Percentiles rank a stretch among this genome's conserved stretches.
phyloP scores from a whole-genome alignment of 2,329 filamentous ascomycete species.

The Aspergillus sp. region DNA sequence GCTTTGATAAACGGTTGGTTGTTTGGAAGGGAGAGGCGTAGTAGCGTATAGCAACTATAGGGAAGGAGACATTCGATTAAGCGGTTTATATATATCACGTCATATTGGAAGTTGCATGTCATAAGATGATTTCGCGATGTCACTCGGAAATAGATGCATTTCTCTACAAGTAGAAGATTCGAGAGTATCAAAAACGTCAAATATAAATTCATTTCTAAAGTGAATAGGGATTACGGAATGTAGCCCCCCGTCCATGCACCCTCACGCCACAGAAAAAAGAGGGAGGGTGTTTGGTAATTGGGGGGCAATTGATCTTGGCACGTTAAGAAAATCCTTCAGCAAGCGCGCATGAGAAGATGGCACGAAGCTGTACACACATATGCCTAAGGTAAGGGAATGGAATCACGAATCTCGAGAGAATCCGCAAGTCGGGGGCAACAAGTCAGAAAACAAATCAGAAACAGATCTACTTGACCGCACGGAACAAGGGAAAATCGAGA shows the following conservation, averaged over 20 bases:
- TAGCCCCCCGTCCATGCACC: slow-evolving; percentile 52
- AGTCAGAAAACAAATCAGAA: not conserved
- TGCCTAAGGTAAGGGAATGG: slow-evolving; percentile 45
- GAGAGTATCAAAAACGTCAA: not conserved
- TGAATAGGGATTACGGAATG: slow-evolving; percentile 24
- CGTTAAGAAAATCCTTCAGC: slow-evolving; percentile 66
- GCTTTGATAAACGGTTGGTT: slow-evolving; percentile 62
- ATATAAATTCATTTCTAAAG: not conserved
- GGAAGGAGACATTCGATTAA: not conserved
- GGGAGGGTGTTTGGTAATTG: slow-evolving; percentile 52
- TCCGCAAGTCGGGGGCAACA: not conserved
- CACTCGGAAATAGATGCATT: not conserved
- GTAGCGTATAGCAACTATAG: not conserved
- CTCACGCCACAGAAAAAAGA: slow-evolving; percentile 37
- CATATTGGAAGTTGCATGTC: not conserved
- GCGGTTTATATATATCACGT: not conserved
- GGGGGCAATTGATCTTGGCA: slow-evolving; percentile 60
- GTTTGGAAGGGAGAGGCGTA: slow-evolving; percentile 49
- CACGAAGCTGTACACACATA: slow-evolving; percentile 71
- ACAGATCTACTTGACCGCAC: slow-evolving; percentile 15
- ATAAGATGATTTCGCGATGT: not conserved
- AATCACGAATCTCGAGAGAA: not conserved
- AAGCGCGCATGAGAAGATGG: slow-evolving; percentile 57
- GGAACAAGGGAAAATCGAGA: slow-evolving; percentile 4
- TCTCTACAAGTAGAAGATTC: not conserved